phyloP scores from a whole-genome alignment of 768 basidiomycete species.

The Termitomyces sp. region DNA sequence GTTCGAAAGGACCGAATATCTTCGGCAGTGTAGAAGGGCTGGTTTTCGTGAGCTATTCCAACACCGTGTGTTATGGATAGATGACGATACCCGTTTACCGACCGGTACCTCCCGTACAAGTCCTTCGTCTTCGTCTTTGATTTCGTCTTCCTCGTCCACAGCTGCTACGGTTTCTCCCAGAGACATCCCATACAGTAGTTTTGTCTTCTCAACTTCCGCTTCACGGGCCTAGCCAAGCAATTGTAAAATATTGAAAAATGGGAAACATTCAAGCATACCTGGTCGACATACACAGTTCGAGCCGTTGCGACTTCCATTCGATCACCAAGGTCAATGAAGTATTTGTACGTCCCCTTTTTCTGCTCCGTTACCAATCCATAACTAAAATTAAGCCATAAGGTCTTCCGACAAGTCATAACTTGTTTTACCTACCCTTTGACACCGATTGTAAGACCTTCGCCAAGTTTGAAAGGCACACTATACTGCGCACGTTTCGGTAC shows the following conservation, averaged over 20 bases:
- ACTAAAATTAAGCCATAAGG: constrained; percentile 31
- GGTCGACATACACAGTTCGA: constrained; percentile 72
- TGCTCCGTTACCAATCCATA: constrained; percentile 89
- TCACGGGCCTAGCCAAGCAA: constrained; percentile 31
- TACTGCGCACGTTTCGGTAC: constrained; percentile 81
- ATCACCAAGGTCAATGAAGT: constrained; percentile 77
- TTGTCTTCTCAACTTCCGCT: constrained; percentile 39
- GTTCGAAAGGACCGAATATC: constrained; percentile 82
- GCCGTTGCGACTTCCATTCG: constrained; percentile 70
- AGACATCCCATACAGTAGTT: constrained; percentile 41
- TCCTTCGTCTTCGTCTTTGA: constrained; percentile 29
- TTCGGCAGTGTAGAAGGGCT: constrained; percentile 85
- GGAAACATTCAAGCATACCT: constrained; percentile 39
- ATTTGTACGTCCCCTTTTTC: constrained; percentile 75
- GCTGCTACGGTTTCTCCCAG: constrained; percentile 28
- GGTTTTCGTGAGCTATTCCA: constrained; percentile 1
- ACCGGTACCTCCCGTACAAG: constrained; percentile 36
- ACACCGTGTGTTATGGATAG: neutral
- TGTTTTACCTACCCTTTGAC: constrained; percentile 60
- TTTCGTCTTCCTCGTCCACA: constrained; percentile 32
- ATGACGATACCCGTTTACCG: constrained; percentile 44
- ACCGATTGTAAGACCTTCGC: constrained; percentile 67
- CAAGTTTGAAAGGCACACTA: constrained; percentile 77
- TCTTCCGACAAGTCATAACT: neutral
- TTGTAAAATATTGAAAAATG: neutral